Evolutionary conservation across 1,284 basidiomycete genomes (phyloP), one percentile per base, ranked within the genome.

Genomic region (Erythrobasidium hasegawianum): DNA sequence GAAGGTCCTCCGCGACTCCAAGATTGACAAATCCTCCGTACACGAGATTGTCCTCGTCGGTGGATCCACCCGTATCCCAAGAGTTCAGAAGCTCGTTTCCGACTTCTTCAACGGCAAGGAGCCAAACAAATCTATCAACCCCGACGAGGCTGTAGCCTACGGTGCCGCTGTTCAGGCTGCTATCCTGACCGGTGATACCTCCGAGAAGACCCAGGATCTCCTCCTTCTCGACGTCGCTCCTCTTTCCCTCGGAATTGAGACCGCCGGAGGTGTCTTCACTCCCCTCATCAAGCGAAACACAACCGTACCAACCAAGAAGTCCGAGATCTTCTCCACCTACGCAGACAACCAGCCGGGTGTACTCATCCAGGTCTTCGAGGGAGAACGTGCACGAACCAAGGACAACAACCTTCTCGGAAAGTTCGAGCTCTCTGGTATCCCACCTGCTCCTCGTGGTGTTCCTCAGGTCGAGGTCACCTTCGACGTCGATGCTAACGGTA

Each of bases 91-190:
- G 83, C 88, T 97, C 77, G 91, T 98, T 57, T 94, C 90, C 68
- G 94, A 97, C 83, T 95, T 92, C 85, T 98, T 97, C 86, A 92
- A 92, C 79, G 94, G 70, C 54, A 69, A 69, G 54, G 68, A 69
- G 65, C 79, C 78, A 68, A 79, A 79, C 78, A 80, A 79, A 76
- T 78, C 78, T 79, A 98, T 98, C 85, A 98, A 98, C 87, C 96
- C 96, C 71, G 95, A 98, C 76, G 96, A 99, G 83, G 96, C 95
- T 69, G 95, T 98, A 72, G 95, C 96, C 43, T 97, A 97, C 81
- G 96, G 96, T 84, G 96, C 95, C 72, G 94, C 96, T 71, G 95
- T 98, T 75, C 96, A 98, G 83, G 95, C 93, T 69, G 95, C 93
- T 76, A 96, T 99, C 75, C 88, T 98, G 68, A 90, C 93, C 40